Evolutionary conservation across 352 stramenopile species (phyloP), one percentile per base, ranked within the genome.

Genomic region (Lagenidium sp.): DNA sequence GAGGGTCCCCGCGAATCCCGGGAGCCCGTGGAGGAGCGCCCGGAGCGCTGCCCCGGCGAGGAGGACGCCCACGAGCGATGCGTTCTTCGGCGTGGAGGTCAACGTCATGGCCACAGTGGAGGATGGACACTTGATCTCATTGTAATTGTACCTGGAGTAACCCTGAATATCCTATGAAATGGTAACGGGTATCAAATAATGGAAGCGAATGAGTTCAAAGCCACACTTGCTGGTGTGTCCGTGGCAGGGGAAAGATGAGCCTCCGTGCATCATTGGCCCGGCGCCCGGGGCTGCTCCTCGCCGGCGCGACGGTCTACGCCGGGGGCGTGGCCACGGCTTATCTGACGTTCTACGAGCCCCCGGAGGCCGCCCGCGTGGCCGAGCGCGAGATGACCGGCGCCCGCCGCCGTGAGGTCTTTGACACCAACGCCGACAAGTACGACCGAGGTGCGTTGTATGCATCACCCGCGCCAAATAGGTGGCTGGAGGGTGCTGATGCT

Each of bases 341-440:
- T 47, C 40, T 91, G 47, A 79, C 72, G 28, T 65, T 91, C 30
- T 84, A 87, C 43, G 72, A 91, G 34, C 79, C 79, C 1, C 53
- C 53, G 19, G 31, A 52, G 47, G 35, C 41, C 2, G 46, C 37
- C 19, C 44, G 54, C 6, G 44, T 47, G 10, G 36, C 35, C 1
- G 41, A 49, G 18, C 51, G 53, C n/a, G 30, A 35, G 8, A 60
- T 91, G 35, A 69, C 54, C 41, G 68, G 82, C 46, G 65, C 50
- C 43, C 61, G 58, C 19, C 73, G 79, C 8, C 62, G 73, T 41
- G 51, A 68, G 35, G 65, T 86, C 22, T 91, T 88, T 47, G 59
- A 91, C 67, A 40, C 51, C 16, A 88, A 91, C 50, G 77, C 79
- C 29, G 42, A 56, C 39, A 54, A 82, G 53, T 91, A 91, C 49